Evolutionary conservation across 768 basidiomycete genomes (phyloP).

Genomic region (Pulveroboletus sp.): DNA sequence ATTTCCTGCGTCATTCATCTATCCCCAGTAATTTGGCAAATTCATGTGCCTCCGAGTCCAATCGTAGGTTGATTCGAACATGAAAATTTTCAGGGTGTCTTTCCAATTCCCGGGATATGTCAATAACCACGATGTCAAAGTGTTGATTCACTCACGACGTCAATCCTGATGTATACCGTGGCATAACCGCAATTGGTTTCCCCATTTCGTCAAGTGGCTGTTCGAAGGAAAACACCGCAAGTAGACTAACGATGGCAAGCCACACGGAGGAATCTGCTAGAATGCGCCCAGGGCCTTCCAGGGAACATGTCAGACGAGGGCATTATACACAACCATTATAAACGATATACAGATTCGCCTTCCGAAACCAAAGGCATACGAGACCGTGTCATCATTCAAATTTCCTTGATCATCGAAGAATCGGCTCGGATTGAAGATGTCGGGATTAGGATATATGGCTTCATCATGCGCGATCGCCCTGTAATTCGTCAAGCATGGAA

Average conservation of each 20-base stretch:
- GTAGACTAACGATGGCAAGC: background rate
- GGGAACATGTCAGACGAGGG: background rate
- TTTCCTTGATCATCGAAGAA: slow-evolving; percentile 7
- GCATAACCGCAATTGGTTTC: background rate
- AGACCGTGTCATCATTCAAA: slow-evolving; percentile 3
- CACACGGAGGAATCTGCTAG: background rate
- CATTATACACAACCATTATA: background rate
- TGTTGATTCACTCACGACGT: slow-evolving; percentile 5
- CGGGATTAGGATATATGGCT: background rate
- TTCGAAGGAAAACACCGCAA: slow-evolving; percentile 2
- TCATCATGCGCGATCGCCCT: slow-evolving; percentile 6
- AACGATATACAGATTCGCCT: slow-evolving; percentile 1
- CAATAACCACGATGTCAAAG: background rate
- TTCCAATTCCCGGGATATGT: background rate
- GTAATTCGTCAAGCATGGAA: background rate
- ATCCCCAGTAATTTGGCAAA: background rate
- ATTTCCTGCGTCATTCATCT: background rate
- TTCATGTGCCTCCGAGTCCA: background rate
- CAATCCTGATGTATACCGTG: background rate
- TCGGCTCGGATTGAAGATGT: background rate
- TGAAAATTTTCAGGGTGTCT: background rate
- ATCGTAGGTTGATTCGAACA: background rate
- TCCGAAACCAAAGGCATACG: background rate
- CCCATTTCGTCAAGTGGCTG: slow-evolving; percentile 1
- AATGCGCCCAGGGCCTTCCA: slow-evolving; percentile 1